These are phyloP conservation scores for Pholiota adiposa DNA, from an alignment of 1,284 basidiomycete species.

Conservation along the genomic window DNA sequence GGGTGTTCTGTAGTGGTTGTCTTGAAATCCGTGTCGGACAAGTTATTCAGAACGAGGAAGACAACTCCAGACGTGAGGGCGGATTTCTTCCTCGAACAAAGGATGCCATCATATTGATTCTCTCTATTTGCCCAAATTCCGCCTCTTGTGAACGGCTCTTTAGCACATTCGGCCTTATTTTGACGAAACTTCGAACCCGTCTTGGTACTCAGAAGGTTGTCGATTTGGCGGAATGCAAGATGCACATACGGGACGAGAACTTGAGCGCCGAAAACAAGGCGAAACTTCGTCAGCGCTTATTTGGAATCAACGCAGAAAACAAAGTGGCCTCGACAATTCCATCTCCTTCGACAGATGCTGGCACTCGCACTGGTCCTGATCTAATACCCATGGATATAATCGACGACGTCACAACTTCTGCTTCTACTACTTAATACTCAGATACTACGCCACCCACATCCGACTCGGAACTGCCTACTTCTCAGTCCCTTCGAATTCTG, in stretches of 20 bases:
- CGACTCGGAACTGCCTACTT: not conserved
- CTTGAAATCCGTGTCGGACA: no score
- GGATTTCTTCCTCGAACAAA: no score
- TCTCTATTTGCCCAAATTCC: constrained; percentile 37
- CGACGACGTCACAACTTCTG: no score
- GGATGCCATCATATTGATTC: no score
- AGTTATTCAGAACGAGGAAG: no score
- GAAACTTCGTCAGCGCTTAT: not conserved
- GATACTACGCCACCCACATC: no score
- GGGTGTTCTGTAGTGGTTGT: no score
- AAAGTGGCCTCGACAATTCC: constrained; percentile 6
- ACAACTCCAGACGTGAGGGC: no score
- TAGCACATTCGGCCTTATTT: constrained; percentile 35
- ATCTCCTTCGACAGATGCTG: not conserved
- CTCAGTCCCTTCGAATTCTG: not conserved
- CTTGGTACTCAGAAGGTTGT: constrained; percentile 18
- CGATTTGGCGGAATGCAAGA: not conserved
- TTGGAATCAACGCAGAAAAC: not conserved
- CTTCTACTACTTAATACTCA: not conserved
- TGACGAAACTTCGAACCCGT: constrained; percentile 33
- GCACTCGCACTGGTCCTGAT: no score
- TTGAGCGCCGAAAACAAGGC: not conserved
- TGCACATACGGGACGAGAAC: not conserved
- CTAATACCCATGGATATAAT: no score
- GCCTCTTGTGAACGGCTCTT: constrained; percentile 41